phyloP scores from a whole-genome alignment of 148 eudicot species.

The Selenicereus undatus region DNA sequence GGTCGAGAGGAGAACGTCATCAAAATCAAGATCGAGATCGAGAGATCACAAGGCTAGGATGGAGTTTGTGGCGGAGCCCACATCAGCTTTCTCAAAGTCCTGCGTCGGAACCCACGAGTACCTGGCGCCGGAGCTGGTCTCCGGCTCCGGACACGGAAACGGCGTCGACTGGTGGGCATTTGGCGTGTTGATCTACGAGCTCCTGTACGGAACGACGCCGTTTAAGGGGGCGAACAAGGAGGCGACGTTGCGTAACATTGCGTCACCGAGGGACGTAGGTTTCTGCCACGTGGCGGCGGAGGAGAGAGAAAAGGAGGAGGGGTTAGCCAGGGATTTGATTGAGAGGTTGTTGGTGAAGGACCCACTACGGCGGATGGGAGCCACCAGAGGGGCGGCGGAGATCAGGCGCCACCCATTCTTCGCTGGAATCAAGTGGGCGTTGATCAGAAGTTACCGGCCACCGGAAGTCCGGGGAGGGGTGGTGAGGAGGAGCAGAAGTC shows the following conservation, averaged over 20 bases:
- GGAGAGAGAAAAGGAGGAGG: conserved; percentile 20
- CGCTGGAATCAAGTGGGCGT: conserved; percentile 71
- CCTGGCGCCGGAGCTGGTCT: conserved; percentile 66
- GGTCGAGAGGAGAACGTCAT: neutral
- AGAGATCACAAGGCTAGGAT: conserved; percentile 18
- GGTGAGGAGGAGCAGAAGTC: conserved; percentile 41
- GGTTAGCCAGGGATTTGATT: conserved; percentile 50
- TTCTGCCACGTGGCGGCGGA: conserved; percentile 25
- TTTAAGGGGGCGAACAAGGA: conserved; percentile 70
- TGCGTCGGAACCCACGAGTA: conserved; percentile 93
- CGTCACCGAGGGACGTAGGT: conserved; percentile 37
- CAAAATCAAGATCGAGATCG: neutral
- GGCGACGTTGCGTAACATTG: conserved; percentile 62
- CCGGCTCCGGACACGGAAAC: conserved; percentile 73
- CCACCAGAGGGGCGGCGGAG: conserved; percentile 65
- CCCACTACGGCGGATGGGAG: conserved; percentile 56
- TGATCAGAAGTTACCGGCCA: conserved; percentile 58
- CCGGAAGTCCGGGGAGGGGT: conserved; percentile 65
- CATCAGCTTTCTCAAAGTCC: conserved; percentile 56
- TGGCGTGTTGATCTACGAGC: conserved; percentile 63
- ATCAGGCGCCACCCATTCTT: conserved; percentile 76
- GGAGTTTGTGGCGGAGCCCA: conserved; percentile 69
- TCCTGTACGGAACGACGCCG: conserved; percentile 65
- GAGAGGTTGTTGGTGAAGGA: conserved; percentile 54
- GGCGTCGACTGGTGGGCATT: conserved; percentile 96